Base-by-base conservation (phyloP, 768 basidiomycete species). In the Tulasnella sp. region DNA sequence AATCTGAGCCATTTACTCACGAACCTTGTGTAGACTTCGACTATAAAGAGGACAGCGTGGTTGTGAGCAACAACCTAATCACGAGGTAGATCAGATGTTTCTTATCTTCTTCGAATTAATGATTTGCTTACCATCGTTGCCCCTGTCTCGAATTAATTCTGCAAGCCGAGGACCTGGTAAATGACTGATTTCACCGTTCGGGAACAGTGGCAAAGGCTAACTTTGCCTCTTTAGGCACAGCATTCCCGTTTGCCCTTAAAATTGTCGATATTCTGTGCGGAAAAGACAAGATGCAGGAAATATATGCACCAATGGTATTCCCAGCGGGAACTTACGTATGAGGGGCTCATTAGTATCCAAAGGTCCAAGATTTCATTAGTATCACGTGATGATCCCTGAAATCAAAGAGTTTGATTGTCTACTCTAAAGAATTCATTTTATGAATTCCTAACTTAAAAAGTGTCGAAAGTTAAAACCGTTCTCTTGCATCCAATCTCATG, bases 231-330 rank as follows among this genome's bases (percentile, higher is more conserved):
- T 19, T 56, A 79, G 84, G 85, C 9, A 86, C 84, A 3, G 67
- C 77, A 0, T 88, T 89, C 59, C 76, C 78, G 1, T 88, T 89
- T 56, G 82, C 82, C 2, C 68, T 88, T 48, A 78, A 78, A n/a
- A 64, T 89, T 29, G 78, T 86, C 7, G 82, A 84, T 60, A 59
- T 76, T 16, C 70, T 88, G 1, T 78, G 76, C 54, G 86, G 86
- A 3, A 56, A 67, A 12, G 72, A 71, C 33, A 83, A 76, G 63
- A 68, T 81, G 4, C 70, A 69, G 16, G 76, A 83, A 56, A 73
- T 87, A 6, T 64, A 68, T 5, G 72, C 59, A 1, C 81, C 81
- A 1, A 85, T 87, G 83, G 67, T 79, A 10, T 88, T 89, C 58
- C 83, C 83, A 9, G 3, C 10, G 24, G 45, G 45, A 8, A 34